These are phyloP conservation scores for Populus davidiana DNA, from an alignment of 345 rosid species.

Conservation along the genomic window DNA sequence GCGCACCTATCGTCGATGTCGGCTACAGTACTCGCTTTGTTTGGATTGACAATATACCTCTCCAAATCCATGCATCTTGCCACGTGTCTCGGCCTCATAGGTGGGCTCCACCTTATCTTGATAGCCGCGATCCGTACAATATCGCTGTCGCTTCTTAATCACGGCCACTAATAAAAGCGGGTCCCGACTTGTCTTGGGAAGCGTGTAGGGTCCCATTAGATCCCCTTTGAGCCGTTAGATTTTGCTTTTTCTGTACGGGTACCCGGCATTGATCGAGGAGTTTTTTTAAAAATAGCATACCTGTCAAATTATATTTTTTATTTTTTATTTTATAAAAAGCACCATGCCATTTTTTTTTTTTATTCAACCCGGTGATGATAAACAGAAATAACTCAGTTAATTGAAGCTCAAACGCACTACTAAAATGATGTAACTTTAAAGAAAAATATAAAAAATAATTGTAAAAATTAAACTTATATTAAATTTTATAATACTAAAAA, in stretches of 20 bases:
- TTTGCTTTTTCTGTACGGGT: constrained; percentile 11
- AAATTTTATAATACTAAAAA: too few relatives aligned
- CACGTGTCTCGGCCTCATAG: constrained; percentile 10
- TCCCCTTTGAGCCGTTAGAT: constrained; percentile 12
- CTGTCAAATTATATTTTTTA: too few relatives aligned
- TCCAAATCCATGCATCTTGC: neutral
- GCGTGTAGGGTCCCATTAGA: neutral
- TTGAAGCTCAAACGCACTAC: too few relatives aligned
- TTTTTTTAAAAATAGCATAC: neutral
- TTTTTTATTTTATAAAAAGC: too few relatives aligned
- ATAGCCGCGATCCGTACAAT: constrained; percentile 15
- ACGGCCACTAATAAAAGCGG: neutral
- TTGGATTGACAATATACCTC: neutral
- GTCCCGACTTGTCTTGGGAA: neutral
- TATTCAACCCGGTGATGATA: too few relatives aligned
- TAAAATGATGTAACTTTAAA: too few relatives aligned
- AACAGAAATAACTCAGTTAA: too few relatives aligned
- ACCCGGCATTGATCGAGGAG: neutral
- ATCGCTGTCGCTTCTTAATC: constrained; percentile 20
- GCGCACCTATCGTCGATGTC: constrained; percentile 37
- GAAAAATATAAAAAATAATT: too few relatives aligned
- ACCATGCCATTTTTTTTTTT: too few relatives aligned
- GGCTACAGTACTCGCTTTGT: constrained; percentile 23
- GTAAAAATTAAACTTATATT: too few relatives aligned
- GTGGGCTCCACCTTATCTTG: neutral